These are phyloP conservation scores for Colletotrichum endophyticum DNA, from an alignment of 2,329 filamentous ascomycete species.

Conservation along the genomic window DNA sequence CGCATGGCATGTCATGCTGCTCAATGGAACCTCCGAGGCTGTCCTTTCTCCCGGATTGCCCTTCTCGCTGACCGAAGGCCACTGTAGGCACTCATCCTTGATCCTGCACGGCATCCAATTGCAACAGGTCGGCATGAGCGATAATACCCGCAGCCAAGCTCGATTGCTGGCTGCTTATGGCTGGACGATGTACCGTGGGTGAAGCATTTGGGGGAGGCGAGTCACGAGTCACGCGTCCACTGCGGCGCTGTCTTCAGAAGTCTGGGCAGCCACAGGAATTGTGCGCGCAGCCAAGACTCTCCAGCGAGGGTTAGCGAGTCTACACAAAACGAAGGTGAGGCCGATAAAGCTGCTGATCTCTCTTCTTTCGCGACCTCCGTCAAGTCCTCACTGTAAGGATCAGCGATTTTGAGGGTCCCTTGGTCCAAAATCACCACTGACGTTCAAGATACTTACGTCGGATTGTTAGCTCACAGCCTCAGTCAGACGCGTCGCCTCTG, in stretches of 20 bases:
- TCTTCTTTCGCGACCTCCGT: background rate
- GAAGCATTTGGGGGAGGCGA: background rate
- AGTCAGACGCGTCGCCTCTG: background rate
- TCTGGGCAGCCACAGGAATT: background rate
- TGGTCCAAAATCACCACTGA: background rate
- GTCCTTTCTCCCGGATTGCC: background rate
- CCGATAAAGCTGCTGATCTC: background rate
- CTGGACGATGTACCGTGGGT: background rate
- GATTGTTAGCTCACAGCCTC: background rate
- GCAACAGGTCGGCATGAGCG: background rate
- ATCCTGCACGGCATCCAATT: background rate
- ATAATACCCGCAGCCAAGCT: background rate
- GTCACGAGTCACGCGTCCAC: background rate
- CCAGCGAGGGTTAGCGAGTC: background rate
- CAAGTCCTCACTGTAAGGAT: background rate
- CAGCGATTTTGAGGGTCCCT: background rate
- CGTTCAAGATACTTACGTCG: background rate
- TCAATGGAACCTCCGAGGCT: background rate
- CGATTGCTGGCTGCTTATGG: background rate
- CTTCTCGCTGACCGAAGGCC: background rate
- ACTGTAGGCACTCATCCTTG: background rate
- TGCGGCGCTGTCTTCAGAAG: background rate
- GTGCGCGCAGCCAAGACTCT: conserved; percentile 6
- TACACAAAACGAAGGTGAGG: background rate
- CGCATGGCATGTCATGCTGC: background rate